Evolutionary conservation across 2,329 filamentous ascomycete genomes (phyloP).

Genomic region (Arachnomyces sp.): DNA sequence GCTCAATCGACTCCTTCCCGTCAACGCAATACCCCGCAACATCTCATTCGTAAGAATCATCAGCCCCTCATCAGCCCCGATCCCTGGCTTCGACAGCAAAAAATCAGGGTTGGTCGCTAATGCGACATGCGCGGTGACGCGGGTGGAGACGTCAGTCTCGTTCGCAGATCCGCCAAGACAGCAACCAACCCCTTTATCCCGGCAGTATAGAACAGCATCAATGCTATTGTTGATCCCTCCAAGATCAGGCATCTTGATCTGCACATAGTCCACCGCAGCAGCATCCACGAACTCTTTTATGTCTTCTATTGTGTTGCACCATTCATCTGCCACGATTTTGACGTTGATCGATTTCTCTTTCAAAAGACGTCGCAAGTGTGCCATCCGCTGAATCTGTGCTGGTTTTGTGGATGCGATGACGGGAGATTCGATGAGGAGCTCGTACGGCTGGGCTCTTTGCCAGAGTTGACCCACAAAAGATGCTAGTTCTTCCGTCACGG

Average conservation of each 20-base stretch:
- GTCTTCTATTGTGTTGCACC: constrained; percentile 15
- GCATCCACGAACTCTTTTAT: constrained; percentile 14
- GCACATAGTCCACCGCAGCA: constrained; percentile 13
- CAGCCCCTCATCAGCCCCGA: no score
- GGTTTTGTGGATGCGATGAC: constrained; percentile 11
- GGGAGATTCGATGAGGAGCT: constrained; percentile 14
- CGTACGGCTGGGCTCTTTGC: constrained; percentile 10
- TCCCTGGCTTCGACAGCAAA: no score
- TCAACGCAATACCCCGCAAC: no score
- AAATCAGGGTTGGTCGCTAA: no score
- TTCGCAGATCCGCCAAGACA: constrained; percentile 15
- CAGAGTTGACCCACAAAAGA: constrained; percentile 7
- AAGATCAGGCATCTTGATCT: constrained; percentile 16
- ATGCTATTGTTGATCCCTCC: constrained; percentile 13
- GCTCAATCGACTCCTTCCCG: no score
- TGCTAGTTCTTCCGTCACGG: constrained; percentile 3
- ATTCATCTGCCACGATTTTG: constrained; percentile 13
- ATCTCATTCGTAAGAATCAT: no score
- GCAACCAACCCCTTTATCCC: constrained; percentile 9
- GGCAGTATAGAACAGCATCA: constrained; percentile 14
- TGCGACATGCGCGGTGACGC: no score
- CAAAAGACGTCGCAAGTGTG: constrained; percentile 4
- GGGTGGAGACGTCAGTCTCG: no score
- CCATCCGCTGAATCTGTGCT: constrained; percentile 11
- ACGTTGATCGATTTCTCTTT: constrained; percentile 2